Evolutionary conservation across 2,329 filamentous ascomycete genomes (phyloP).

Genomic region (Byssothecium circinans): DNA sequence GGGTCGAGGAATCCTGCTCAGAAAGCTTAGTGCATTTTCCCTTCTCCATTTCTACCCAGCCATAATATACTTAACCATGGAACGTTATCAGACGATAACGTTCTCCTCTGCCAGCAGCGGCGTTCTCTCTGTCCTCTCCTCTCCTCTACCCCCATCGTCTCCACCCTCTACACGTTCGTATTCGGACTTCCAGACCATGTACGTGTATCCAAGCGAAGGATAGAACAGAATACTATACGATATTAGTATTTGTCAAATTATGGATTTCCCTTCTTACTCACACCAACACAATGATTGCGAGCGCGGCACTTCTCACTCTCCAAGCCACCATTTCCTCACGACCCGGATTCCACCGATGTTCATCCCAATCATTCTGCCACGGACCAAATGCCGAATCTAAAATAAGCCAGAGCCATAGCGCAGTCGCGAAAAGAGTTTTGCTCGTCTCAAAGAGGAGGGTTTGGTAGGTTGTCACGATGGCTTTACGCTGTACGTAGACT

Average conservation of each 20-base stretch:
- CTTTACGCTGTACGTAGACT: slow-evolving; percentile 10
- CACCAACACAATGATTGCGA: slow-evolving; percentile 9
- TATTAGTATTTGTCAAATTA: neutral
- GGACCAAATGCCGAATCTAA: slow-evolving; percentile 10
- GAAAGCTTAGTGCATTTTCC: too few species aligned
- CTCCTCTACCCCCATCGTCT: neutral
- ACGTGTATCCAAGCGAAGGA: slow-evolving; percentile 6
- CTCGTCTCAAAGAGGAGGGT: slow-evolving; percentile 7
- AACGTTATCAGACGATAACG: neutral
- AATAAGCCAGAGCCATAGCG: slow-evolving; percentile 14
- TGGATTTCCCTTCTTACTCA: slow-evolving; percentile 2
- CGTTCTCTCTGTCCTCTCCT: slow-evolving; percentile 1
- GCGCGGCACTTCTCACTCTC: slow-evolving; percentile 3
- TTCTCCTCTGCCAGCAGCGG: neutral
- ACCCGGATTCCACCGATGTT: neutral
- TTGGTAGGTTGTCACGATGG: neutral
- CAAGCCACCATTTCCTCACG: neutral
- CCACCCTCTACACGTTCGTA: neutral
- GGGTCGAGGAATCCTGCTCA: too few species aligned
- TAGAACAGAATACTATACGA: slow-evolving; percentile 6
- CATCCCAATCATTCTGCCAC: neutral
- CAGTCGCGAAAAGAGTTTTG: slow-evolving; percentile 9
- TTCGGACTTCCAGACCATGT: neutral
- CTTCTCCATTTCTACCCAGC: too few species aligned
- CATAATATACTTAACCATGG: neutral